These are phyloP conservation scores for Termitomyces sp. DNA, from an alignment of 768 basidiomycete species.

Conservation along the genomic window DNA sequence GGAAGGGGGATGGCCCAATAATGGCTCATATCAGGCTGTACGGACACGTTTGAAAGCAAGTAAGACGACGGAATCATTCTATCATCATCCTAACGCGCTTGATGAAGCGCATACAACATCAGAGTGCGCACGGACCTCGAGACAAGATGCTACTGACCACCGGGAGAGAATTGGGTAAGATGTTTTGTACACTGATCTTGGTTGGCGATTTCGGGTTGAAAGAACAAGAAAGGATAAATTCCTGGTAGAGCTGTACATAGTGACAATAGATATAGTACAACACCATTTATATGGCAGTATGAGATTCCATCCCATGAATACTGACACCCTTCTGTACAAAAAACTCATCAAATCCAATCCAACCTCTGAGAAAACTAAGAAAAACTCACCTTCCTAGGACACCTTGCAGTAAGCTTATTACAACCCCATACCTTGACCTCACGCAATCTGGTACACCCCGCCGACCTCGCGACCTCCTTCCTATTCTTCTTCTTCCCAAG, in stretches of 20 bases:
- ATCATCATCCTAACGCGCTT: too few species aligned
- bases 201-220: background rate
- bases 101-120: too few species aligned
- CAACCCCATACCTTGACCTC: constrained; percentile 57
- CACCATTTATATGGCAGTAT: constrained; percentile 9
- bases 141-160: too few species aligned
- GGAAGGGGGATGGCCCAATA: too few species aligned
- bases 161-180: too few species aligned
- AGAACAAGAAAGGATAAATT: background rate
- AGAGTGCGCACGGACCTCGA: too few species aligned
- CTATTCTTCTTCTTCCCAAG: constrained; percentile 6
- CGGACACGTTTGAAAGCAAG: too few species aligned
- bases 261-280: background rate
- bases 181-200: too few species aligned
- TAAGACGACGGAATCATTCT: too few species aligned
- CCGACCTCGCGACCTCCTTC: constrained; percentile 17
- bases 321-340: constrained; percentile 24
- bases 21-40: too few species aligned
- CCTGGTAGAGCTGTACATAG: background rate
- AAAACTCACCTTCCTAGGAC: constrained; percentile 35
- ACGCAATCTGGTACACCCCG: constrained; percentile 34
- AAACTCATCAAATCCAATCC: background rate
- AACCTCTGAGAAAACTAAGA: background rate
- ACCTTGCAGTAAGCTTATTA: constrained; percentile 39
- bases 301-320: constrained; percentile 31